A percentile compares a stretch with the other conserved stretches of the same genome.
Conservation (phyloP, 371 early-diverging fungal species). For the Mucor piriformis region DNA sequence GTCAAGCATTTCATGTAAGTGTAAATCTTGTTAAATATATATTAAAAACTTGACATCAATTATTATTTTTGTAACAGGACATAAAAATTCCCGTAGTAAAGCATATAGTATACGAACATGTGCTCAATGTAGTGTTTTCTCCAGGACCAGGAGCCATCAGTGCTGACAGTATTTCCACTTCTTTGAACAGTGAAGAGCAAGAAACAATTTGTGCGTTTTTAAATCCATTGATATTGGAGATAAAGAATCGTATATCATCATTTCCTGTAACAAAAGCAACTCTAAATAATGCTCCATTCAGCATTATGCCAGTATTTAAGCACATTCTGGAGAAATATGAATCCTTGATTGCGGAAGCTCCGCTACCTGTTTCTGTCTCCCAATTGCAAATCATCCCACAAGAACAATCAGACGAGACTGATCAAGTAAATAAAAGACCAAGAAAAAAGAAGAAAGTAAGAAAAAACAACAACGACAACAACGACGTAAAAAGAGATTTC, state of each 20-base stretch:
- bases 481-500: background rate
- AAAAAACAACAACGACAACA: background rate
- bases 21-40: background rate
- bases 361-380: background rate
- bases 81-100: background rate
- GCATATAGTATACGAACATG: background rate
- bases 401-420: background rate
- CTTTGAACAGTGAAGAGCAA: background rate
- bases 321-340: background rate
- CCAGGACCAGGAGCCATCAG: background rate
- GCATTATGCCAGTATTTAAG: background rate
- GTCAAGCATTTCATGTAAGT: background rate
- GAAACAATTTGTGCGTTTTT: too few relatives aligned
- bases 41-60: background rate
- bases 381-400: too few relatives aligned
- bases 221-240: background rate
- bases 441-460: background rate
- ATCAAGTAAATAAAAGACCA: background rate
- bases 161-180: background rate
- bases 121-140: background rate
- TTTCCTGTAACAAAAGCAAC: slow-evolving; percentile 1
- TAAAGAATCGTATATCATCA: background rate
- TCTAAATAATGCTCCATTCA: background rate
- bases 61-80: background rate
- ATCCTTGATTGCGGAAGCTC: background rate